These are phyloP conservation scores for Basipetospora chlamydospora DNA, from an alignment of 2,329 filamentous ascomycete species.

Conservation along the genomic window DNA sequence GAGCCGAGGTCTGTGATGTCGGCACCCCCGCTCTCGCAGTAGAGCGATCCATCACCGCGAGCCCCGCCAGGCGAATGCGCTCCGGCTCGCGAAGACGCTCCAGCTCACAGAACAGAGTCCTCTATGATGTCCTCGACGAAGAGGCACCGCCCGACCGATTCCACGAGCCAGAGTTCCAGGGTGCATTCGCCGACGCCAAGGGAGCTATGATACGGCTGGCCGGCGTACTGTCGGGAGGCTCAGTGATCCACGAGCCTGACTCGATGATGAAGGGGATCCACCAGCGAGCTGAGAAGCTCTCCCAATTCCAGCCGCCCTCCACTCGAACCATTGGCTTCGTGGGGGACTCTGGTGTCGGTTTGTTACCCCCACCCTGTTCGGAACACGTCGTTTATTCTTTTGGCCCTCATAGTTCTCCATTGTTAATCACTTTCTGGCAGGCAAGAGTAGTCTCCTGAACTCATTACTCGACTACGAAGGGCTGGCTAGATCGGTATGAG, in stretches of 20 bases:
- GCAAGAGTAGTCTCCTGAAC: conserved; percentile 35
- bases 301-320: conserved; percentile 21
- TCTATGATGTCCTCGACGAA: conserved; percentile 15
- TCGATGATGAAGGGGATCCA: conserved; percentile 23
- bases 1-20: background rate
- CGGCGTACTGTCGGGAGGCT: conserved; percentile 18
- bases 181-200: conserved; percentile 18
- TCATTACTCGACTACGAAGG: conserved; percentile 25
- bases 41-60: background rate
- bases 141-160: conserved; percentile 20
- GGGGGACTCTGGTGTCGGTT: conserved; percentile 31
- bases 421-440: conserved; percentile 9
- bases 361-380: too few relatives aligned
- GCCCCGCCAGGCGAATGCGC: background rate
- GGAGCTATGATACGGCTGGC: conserved; percentile 16
- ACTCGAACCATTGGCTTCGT: conserved; percentile 29
- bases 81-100: background rate
- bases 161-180: conserved; percentile 20
- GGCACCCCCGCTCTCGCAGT: background rate
- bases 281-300: conserved; percentile 17
- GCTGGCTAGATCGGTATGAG: conserved; percentile 28
- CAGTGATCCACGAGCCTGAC: conserved; percentile 19
- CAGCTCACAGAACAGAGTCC: background rate
- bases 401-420: too few relatives aligned
- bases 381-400: too few relatives aligned